phyloP scores from a whole-genome alignment of 2,329 filamentous ascomycete species.

The Paraconiothyrium brasiliense region DNA sequence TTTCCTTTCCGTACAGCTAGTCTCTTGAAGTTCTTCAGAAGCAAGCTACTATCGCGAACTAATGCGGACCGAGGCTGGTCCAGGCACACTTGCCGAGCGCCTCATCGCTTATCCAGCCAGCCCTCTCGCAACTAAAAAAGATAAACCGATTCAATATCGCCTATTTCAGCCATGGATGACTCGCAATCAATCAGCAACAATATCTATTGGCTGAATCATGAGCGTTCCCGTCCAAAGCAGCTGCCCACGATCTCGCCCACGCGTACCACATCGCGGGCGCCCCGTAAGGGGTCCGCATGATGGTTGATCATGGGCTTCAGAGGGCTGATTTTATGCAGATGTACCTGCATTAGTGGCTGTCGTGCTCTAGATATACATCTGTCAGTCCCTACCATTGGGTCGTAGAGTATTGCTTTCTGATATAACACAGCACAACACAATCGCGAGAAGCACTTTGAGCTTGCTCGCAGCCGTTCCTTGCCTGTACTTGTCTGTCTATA shows the following conservation, averaged over 20 bases:
- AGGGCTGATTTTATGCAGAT: slow-evolving; percentile 3
- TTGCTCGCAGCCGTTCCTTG: slow-evolving; percentile 7
- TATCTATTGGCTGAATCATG: slow-evolving; percentile 5
- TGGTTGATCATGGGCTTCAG: slow-evolving; percentile 9
- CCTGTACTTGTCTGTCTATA: not conserved
- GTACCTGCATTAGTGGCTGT: slow-evolving; percentile 14
- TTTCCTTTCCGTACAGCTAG: not conserved
- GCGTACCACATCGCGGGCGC: not conserved
- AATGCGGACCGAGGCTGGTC: slow-evolving; percentile 1
- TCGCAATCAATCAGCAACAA: slow-evolving; percentile 12
- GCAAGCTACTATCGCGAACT: not conserved
- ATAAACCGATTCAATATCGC: slow-evolving; percentile 3
- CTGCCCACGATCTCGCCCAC: slow-evolving; percentile 6
- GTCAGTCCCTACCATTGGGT: not conserved
- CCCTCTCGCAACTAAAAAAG: slow-evolving; percentile 5
- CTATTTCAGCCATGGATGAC: slow-evolving; percentile 10
- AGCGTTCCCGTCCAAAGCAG: slow-evolving; percentile 5
- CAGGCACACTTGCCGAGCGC: slow-evolving; percentile 11
- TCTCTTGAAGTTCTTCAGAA: not conserved
- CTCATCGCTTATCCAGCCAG: slow-evolving; percentile 15
- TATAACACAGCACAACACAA: not conserved
- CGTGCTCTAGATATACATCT: slow-evolving; percentile 8
- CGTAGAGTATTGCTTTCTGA: not conserved
- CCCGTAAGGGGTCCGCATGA: not conserved
- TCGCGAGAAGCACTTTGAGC: not conserved